phyloP scores from a whole-genome alignment of 1,139 yeast species.

The Sugiyamaella grinbergsii region DNA sequence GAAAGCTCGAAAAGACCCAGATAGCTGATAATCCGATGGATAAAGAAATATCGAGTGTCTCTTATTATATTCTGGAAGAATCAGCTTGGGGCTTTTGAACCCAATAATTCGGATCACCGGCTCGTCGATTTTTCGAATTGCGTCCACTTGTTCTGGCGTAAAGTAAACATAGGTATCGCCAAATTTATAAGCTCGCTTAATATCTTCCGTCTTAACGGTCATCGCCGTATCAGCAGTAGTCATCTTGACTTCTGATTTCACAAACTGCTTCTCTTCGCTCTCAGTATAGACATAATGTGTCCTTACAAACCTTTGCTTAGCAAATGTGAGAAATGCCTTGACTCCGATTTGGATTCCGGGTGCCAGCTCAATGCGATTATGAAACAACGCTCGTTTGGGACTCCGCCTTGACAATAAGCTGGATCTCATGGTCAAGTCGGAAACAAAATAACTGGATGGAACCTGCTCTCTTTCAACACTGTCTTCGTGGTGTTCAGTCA shows the following conservation, averaged over 20 bases:
- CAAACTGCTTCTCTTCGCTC: conserved; percentile 56
- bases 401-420: conserved; percentile 60
- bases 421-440: conserved; percentile 51
- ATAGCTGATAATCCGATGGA: conserved; percentile 57
- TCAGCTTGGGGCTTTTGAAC: conserved; percentile 51
- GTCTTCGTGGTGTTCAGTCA: conserved; percentile 22
- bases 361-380: conserved; percentile 56
- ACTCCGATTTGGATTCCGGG: conserved; percentile 63
- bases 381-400: conserved; percentile 62
- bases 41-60: conserved; percentile 61
- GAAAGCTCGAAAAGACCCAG: conserved; percentile 68
- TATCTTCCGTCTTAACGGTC: conserved; percentile 44
- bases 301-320: conserved; percentile 54
- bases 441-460: conserved; percentile 46
- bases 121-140: conserved; percentile 44
- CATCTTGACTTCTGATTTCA: conserved; percentile 51
- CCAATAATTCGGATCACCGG: conserved; percentile 63
- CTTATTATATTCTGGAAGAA: conserved; percentile 49
- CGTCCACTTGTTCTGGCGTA: conserved; percentile 42
- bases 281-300: conserved; percentile 54
- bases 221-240: conserved; percentile 49
- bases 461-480: conserved; percentile 42
- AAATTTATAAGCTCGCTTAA: conserved; percentile 46
- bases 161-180: conserved; percentile 52
- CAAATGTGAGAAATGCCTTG: conserved; percentile 67